These are phyloP conservation scores for Cudoniella acicularis DNA, from an alignment of 495 filamentous ascomycete genomes.

Conservation along the genomic window DNA sequence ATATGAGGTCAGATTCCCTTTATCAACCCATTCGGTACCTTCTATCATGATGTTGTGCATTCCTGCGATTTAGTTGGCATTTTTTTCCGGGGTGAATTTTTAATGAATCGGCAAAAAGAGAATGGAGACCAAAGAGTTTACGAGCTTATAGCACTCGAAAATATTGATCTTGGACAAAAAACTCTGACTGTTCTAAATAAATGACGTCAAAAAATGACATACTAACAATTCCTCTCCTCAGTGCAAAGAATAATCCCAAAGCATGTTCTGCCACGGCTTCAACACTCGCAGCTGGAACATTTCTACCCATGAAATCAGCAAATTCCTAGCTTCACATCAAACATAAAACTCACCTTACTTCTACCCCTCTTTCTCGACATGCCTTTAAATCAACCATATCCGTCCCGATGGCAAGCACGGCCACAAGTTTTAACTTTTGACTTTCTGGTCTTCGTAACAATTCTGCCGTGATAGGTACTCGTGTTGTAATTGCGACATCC, in stretches of 20 bases:
- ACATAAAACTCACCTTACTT: constrained; percentile 27
- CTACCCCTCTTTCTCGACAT: constrained; percentile 37
- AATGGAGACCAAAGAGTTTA: neutral
- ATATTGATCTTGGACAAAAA: too few relatives aligned
- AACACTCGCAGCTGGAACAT: constrained; percentile 46
- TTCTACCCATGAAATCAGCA: constrained; percentile 41
- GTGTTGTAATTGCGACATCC: constrained; percentile 38
- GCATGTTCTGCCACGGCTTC: constrained; percentile 53
- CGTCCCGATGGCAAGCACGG: constrained; percentile 47
- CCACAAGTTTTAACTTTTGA: constrained; percentile 36
- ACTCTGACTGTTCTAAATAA: neutral
- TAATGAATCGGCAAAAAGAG: too few relatives aligned
- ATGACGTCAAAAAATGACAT: neutral
- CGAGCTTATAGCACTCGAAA: too few relatives aligned
- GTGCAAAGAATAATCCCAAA: constrained; percentile 50
- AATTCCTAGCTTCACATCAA: too few relatives aligned
- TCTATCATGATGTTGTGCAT: constrained; percentile 37
- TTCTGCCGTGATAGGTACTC: constrained; percentile 32
- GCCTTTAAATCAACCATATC: constrained; percentile 46
- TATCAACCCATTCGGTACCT: constrained; percentile 27
- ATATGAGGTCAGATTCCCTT: constrained; percentile 26
- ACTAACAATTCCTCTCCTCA: constrained; percentile 42
- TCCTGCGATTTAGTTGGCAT: neutral
- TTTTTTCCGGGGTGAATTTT: too few relatives aligned
- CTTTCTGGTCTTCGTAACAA: constrained; percentile 28